phyloP scores from a whole-genome alignment of 2,329 filamentous ascomycete genomes.

The Phialocephala sp. region DNA sequence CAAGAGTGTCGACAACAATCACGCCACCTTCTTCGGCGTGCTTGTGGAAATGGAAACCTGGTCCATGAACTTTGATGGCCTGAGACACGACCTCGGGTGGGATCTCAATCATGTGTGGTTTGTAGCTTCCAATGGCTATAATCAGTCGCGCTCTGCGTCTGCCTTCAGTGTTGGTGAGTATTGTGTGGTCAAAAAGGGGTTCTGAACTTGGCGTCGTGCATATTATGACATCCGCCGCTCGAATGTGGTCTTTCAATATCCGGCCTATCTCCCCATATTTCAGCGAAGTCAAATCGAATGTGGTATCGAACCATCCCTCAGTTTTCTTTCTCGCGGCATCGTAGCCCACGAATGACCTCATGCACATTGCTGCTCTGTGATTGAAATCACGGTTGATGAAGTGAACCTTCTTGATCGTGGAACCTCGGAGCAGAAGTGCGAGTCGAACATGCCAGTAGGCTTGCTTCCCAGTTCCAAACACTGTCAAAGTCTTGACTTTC shows the following conservation, averaged over 20 bases:
- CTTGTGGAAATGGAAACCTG: slow-evolving; percentile 67
- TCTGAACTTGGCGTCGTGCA: slow-evolving; percentile 81
- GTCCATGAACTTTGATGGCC: slow-evolving; percentile 59
- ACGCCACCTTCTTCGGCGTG: slow-evolving; percentile 68
- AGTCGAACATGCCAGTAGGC: slow-evolving; percentile 95
- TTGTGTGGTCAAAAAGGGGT: slow-evolving; percentile 75
- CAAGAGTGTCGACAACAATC: slow-evolving; percentile 77
- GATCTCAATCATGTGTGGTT: slow-evolving; percentile 80
- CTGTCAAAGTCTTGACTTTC: slow-evolving; percentile 74
- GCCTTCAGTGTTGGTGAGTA: slow-evolving; percentile 75
- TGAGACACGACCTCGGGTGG: slow-evolving; percentile 77
- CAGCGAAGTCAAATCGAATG: slow-evolving; percentile 73
- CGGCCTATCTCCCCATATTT: slow-evolving; percentile 71
- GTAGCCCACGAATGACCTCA: slow-evolving; percentile 55
- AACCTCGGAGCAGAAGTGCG: slow-evolving; percentile 73
- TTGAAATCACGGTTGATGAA: slow-evolving; percentile 80
- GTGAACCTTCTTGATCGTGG: slow-evolving; percentile 78
- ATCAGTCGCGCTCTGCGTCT: slow-evolving; percentile 74
- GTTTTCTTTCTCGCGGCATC: slow-evolving; percentile 52
- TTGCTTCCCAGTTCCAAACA: slow-evolving; percentile 89
- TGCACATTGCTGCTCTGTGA: slow-evolving; percentile 57
- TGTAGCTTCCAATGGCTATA: slow-evolving; percentile 72
- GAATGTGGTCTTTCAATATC: slow-evolving; percentile 72
- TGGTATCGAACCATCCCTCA: slow-evolving; percentile 68
- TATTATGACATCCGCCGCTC: slow-evolving; percentile 80